Evolutionary conservation across 2,329 filamentous ascomycete species (phyloP), one percentile per base, ranked within the genome.

Genomic region (Monilinia fructicola): DNA sequence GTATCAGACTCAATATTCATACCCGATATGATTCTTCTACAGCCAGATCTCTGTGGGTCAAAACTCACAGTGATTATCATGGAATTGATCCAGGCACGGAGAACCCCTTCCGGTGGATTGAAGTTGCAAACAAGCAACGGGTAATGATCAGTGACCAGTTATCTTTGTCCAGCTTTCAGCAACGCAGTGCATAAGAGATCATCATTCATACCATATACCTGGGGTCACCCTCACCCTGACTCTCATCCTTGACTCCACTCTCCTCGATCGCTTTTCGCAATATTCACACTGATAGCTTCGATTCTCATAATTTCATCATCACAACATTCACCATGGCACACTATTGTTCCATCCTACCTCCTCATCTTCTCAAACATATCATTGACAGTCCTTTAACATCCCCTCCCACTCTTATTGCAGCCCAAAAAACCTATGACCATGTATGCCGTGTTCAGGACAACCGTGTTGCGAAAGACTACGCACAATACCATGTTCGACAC

Each of bases 291-390:
- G 11, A 16, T 10, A 26, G 35, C 4, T n/a, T 28, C n/a, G 21
- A 58, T 18, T 14, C n/a, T 26, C 5, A 3, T 48, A 10, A 26
- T 26, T 50, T 50, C 48, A 52, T 26, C 11, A 52, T 14, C 48
- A 26, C 11, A 40, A 12, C 18, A 7, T 54, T 23, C 4, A 26
- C 21, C 42, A 63, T 63, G 48, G 60, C 50, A n/a, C 31, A 12
- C 14, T 53, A 28, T 11, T 54, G 58, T 26, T 50, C 58, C 16
- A 40, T 61, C 23, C 4, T 61, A 35, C 58, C 58, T 40, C 44
- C 58, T 12, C 58, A 61, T 52, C 44, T 61, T n/a, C 58, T 61
- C 16, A 61, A 61, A 50, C 44, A 61, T 16, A 61, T 50, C 21
- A 9, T 61, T 11, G 26, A 50, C 16, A 52, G 28, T 35, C 58